These are phyloP conservation scores for Hemileccinum impolitum DNA, from an alignment of 768 basidiomycete species.

Conservation along the genomic window DNA sequence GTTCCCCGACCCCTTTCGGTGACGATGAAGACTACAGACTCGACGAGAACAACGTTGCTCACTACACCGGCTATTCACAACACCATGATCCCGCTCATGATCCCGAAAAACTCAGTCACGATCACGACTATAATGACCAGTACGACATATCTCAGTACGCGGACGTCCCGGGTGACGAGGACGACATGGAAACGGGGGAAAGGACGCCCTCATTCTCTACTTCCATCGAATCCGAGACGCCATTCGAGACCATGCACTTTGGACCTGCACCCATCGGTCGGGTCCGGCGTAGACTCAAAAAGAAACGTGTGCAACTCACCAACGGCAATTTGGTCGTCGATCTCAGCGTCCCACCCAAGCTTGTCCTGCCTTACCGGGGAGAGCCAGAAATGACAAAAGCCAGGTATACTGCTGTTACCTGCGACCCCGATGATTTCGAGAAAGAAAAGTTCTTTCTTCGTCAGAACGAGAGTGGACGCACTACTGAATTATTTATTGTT, in stretches of 20 bases:
- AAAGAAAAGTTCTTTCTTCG: conserved; percentile 79
- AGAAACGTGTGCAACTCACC: conserved; percentile 78
- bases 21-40: conserved; percentile 72
- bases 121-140: conserved; percentile 16
- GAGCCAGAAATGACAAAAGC: conserved; percentile 71
- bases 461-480: conserved; percentile 74
- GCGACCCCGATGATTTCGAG: conserved; percentile 91
- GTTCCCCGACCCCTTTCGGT: conserved; percentile 71
- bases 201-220: conserved; percentile 23
- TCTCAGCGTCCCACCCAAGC: conserved; percentile 76
- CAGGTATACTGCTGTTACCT: conserved; percentile 86
- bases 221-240: conserved; percentile 46
- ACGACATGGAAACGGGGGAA: conserved; percentile 21
- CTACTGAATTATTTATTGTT: conserved; percentile 90
- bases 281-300: conserved; percentile 70
- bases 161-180: conserved; percentile 19
- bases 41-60: conserved; percentile 51
- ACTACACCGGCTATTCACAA: conserved; percentile 46
- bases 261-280: conserved; percentile 84
- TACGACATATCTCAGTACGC: conserved; percentile 34
- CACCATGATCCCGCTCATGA: conserved; percentile 9
- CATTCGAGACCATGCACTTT: conserved; percentile 73
- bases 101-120: conserved; percentile 23
- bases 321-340: conserved; percentile 89
- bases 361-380: conserved; percentile 70